A percentile compares a stretch with the other conserved stretches of the same genome.
phyloP scores from a whole-genome alignment of 257 asterid species.

The Paulownia fortunei region DNA sequence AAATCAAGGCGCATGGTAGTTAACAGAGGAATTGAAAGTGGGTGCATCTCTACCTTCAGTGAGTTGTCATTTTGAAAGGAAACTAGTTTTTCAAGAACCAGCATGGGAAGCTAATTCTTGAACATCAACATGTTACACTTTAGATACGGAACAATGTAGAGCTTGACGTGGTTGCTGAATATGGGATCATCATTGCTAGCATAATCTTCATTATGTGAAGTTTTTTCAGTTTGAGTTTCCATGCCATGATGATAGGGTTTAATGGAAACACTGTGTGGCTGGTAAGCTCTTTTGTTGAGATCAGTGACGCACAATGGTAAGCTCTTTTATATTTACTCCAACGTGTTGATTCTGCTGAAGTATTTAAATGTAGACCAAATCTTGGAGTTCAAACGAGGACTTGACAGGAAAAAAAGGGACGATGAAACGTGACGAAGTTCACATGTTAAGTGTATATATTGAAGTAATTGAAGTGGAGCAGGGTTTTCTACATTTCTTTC shows the following conservation, averaged over 20 bases:
- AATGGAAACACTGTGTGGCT: constrained; percentile 51
- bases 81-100: constrained; percentile 27
- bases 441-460: too few relatives aligned
- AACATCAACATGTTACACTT: constrained; percentile 52
- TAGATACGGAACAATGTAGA: constrained; percentile 41
- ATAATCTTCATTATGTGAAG: constrained; percentile 18
- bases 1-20: too few relatives aligned
- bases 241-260: constrained; percentile 57
- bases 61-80: constrained; percentile 29
- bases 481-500: constrained; percentile 6
- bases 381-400: too few relatives aligned
- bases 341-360: constrained; percentile 9
- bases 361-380: too few relatives aligned
- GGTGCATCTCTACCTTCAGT: too few relatives aligned
- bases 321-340: constrained; percentile 52
- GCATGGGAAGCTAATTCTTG: constrained; percentile 45
- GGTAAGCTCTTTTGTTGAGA: constrained; percentile 38
- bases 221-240: too few relatives aligned
- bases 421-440: too few relatives aligned
- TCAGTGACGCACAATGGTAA: constrained; percentile 42
- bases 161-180: constrained; percentile 50
- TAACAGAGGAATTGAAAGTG: background rate
- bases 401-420: too few relatives aligned
- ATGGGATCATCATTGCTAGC: constrained; percentile 47
- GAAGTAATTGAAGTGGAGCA: too few relatives aligned